Conservation (phyloP, 2,329 filamentous ascomycete genomes). For the Apiospora malaysiana region DNA sequence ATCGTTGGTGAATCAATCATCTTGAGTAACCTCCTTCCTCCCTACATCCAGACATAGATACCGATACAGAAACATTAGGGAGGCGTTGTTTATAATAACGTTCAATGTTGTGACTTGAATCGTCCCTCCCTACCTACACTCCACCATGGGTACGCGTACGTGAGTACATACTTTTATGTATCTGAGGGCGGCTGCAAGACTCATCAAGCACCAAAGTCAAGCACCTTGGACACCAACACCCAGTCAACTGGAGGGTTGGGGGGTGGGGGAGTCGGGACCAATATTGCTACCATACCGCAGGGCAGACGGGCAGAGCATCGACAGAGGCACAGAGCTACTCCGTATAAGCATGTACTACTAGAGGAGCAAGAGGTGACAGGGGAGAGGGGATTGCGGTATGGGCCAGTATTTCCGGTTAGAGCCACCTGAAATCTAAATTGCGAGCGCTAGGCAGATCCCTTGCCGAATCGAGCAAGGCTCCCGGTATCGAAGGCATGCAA, state of each 20-base stretch:
- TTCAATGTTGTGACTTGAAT: constrained; percentile 11
- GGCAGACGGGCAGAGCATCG: background rate
- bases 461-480: constrained; percentile 15
- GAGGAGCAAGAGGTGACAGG: background rate
- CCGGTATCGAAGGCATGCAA: background rate
- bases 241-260: background rate
- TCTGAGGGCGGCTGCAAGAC: background rate
- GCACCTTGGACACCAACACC: no score
- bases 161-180: background rate
- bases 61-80: no score
- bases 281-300: constrained; percentile 8
- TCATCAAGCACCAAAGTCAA: background rate
- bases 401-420: constrained; percentile 1
- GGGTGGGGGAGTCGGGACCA: constrained; percentile 4
- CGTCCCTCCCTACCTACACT: background rate
- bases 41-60: no score
- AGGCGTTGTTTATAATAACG: no score
- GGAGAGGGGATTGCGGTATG: background rate
- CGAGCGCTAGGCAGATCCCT: constrained; percentile 19
- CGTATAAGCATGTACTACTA: no score
- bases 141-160: background rate
- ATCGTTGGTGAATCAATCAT: background rate
- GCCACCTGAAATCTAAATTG: constrained; percentile 22
- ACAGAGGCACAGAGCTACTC: no score
- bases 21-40: background rate